Base-by-base conservation (phyloP, 305 asterid genomes). In the Withania somnifera region DNA sequence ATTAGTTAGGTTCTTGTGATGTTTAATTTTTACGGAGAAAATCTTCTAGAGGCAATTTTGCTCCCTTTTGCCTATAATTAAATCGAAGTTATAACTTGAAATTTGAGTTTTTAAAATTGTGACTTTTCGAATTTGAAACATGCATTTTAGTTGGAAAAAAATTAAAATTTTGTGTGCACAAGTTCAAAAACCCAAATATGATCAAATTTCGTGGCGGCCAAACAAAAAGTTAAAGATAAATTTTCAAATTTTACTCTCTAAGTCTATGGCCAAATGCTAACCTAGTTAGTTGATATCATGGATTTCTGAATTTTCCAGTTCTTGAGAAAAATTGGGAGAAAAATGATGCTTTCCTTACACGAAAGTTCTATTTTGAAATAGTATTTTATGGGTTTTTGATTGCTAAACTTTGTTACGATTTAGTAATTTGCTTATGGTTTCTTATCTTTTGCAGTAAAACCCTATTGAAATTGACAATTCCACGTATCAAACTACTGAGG, bases 401-500 rank as follows among this genome's bases (percentile, higher is more conserved):
- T 56, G 63, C 14, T 56, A 20, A 56, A 1, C 19, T 45, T 52
- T 20, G 11, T 34, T 2, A 5, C n/a, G n/a, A n/a, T 34, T 17
- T 8, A 10, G 17, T 0, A 22, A 40, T 73, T 56, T 40, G 56
- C 9, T 57, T 83, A 81, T 81, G 11, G 30, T 50, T 32, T 53
- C 67, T 73, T 45, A 14, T 69, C 10, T 3, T 82, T 77, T 61
- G 71, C 97, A 96, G 99, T 86, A 94, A 95, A 89, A 96, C 98
- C 71, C 71, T 96, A 88, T 88, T 96, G 30, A 96, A 94, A 85
- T 90, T 96, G 82, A 87, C 98, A 15, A 91, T 94, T 47, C 98
- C 98, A 10, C 89, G 99, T 81, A 91, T 96, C 34, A 94, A 94
- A 90, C 86, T 96, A 51, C 86, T 96, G 92, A 90, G 99, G 89